Base-by-base conservation (phyloP, 306 rosid genomes). In the Lathyrus aphaca region DNA sequence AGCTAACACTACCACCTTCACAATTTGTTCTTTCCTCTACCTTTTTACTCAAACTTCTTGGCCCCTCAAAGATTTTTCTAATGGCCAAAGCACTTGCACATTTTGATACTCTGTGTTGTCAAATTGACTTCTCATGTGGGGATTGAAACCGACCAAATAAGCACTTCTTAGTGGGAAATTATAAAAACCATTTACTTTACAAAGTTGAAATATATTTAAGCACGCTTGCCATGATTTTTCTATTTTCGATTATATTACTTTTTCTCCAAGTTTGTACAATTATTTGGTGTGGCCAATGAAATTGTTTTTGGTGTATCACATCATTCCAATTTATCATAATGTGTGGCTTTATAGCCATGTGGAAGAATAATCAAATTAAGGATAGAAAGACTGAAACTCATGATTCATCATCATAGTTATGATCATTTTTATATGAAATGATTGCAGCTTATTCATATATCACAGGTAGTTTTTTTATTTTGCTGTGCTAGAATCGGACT, bases 211-310 rank as follows among this genome's bases (percentile, higher is more conserved):
- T 42, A 37, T 61, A 48, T 42, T 69, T 29, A 13, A 61, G 66
- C 76, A 76, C 29, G 29, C 29, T 19, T 50, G 10, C 16, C 8
- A 6, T 40, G 16, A 53, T 64, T 53, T 66, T 18, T 29, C 11
- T 29, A 18, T n/a, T 59, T 44, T 27, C 39, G 3, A 54, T 5
- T 54, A 19, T 11, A 10, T 45, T 43, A 1, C 11, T 13, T 58
- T 42, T 16, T 3, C 5, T 9, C 1, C 15, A 42, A 17, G n/a
- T 68, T 38, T 32, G 40, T n/a, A 62, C 46, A 58, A 51, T 56
- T n/a, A 71, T 71, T 55, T 64, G 64, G 73, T 77, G 64, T 59
- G 69, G 63, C 51, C 35, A 71, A 37, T 71, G 6, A 72, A 64
- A 71, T 63, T 70, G 72, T 42, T 27, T 53, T 64, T 1, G 16